A percentile compares a stretch with the other conserved stretches of the same genome.
Evolutionary conservation across 2,329 filamentous ascomycete genomes (phyloP).

Genomic region (Fusarium burgessii): DNA sequence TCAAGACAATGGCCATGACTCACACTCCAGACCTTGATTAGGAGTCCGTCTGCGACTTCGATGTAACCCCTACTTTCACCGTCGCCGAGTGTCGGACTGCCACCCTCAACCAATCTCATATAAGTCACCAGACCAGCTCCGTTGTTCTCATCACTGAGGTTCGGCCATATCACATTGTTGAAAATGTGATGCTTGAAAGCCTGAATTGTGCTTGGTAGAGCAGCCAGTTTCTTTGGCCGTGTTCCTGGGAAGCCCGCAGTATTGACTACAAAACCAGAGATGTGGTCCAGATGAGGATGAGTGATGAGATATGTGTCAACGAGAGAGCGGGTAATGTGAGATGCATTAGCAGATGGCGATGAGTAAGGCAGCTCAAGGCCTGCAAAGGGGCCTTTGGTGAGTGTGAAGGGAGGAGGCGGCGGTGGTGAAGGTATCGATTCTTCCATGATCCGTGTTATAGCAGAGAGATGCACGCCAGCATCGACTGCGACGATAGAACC

Average conservation of each 20-base stretch:
- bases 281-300: slow-evolving; percentile 96
- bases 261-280: slow-evolving; percentile 92
- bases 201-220: slow-evolving; percentile 87
- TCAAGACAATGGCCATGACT: slow-evolving; percentile 93
- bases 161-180: slow-evolving; percentile 98
- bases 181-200: slow-evolving; percentile 96
- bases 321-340: slow-evolving; percentile 81
- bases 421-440: slow-evolving; percentile 57
- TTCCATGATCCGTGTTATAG: slow-evolving; percentile 84
- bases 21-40: slow-evolving; percentile 87
- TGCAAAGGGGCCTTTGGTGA: slow-evolving; percentile 79
- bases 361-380: slow-evolving; percentile 78
- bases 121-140: slow-evolving; percentile 94
- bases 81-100: slow-evolving; percentile 84
- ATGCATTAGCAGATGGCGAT: slow-evolving; percentile 80
- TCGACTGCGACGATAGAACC: slow-evolving; percentile 92
- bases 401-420: slow-evolving; percentile 60
- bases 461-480: slow-evolving; percentile 88
- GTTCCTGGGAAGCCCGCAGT: slow-evolving; percentile 86
- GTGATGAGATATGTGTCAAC: slow-evolving; percentile 93
- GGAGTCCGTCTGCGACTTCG: slow-evolving; percentile 87
- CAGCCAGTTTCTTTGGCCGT: slow-evolving; percentile 86
- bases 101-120: slow-evolving; percentile 87
- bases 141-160: slow-evolving; percentile 94
- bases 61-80: slow-evolving; percentile 86